Conservation (phyloP, 2,329 filamentous ascomycete species). For the Thelonectria blattea region DNA sequence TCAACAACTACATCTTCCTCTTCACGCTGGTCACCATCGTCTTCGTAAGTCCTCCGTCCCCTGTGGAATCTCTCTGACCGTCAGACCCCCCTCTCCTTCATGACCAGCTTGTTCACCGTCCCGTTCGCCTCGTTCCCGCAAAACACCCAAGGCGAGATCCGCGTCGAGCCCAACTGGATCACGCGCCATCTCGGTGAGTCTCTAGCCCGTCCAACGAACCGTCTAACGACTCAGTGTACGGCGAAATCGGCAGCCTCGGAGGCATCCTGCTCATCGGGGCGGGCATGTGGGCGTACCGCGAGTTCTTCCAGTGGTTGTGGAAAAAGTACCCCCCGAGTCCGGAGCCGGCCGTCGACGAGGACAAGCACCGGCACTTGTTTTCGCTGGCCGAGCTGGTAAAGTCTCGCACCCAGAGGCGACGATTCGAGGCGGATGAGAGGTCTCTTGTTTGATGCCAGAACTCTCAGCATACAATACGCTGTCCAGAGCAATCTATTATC, state of each 20-base stretch:
- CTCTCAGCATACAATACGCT: no score
- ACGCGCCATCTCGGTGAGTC: background rate
- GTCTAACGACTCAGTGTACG: background rate
- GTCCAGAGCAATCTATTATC: background rate
- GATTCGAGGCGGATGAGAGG: background rate
- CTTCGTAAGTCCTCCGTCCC: conserved; percentile 16
- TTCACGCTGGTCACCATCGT: conserved; percentile 26
- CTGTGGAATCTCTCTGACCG: background rate
- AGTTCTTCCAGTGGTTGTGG: background rate
- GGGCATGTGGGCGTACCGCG: background rate
- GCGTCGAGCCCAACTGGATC: background rate
- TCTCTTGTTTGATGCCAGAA: background rate
- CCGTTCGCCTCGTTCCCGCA: conserved; percentile 12
- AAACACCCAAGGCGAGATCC: conserved; percentile 16
- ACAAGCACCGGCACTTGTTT: no score
- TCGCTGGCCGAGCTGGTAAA: background rate
- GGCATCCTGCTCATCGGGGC: background rate
- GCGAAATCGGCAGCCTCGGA: background rate
- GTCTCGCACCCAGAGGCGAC: background rate
- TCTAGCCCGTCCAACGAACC: no score
- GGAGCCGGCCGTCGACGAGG: no score
- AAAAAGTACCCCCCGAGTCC: background rate
- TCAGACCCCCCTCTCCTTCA: conserved; percentile 25
- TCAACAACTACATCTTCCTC: conserved; percentile 21
- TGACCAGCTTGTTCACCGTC: conserved; percentile 26